Conservation (phyloP, 116 monocot species). For the Thalassia testudinum region DNA sequence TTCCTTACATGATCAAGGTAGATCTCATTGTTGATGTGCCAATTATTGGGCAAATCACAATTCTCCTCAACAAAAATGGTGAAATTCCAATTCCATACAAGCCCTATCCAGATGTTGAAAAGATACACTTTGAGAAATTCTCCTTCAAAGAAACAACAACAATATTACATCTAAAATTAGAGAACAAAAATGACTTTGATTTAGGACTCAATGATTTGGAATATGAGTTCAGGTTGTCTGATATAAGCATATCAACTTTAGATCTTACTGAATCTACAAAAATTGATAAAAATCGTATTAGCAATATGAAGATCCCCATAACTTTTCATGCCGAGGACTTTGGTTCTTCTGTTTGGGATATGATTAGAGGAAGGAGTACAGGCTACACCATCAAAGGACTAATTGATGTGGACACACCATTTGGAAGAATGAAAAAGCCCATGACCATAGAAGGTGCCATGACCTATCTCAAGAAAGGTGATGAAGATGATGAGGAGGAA, state of each 20-base stretch:
- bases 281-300: slow-evolving; percentile 65
- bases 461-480: slow-evolving; percentile 67
- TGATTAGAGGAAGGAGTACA: slow-evolving; percentile 87
- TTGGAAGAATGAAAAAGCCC: too few species aligned
- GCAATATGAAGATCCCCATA: slow-evolving; percentile 60
- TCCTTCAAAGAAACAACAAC: slow-evolving; percentile 81
- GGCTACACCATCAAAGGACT: slow-evolving; percentile 83
- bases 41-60: slow-evolving; percentile 60
- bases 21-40: slow-evolving; percentile 87
- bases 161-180: slow-evolving; percentile 58
- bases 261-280: slow-evolving; percentile 50
- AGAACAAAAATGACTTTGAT: slow-evolving; percentile 96
- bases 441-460: slow-evolving; percentile 78
- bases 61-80: slow-evolving; percentile 78
- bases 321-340: slow-evolving; percentile 86
- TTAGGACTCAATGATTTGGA: slow-evolving; percentile 68
- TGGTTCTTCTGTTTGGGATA: slow-evolving; percentile 93
- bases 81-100: slow-evolving; percentile 97
- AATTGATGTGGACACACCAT: slow-evolving; percentile 77
- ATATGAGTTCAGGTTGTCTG: slow-evolving; percentile 76
- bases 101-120: slow-evolving; percentile 75
- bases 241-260: slow-evolving; percentile 57
- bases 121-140: slow-evolving; percentile 72
- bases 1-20: slow-evolving; percentile 76
- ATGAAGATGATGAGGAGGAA: slow-evolving; percentile 41